These are phyloP conservation scores for Nitzschia sp. DNA, from an alignment of 108 stramenopile genomes.

Conservation along the genomic window DNA sequence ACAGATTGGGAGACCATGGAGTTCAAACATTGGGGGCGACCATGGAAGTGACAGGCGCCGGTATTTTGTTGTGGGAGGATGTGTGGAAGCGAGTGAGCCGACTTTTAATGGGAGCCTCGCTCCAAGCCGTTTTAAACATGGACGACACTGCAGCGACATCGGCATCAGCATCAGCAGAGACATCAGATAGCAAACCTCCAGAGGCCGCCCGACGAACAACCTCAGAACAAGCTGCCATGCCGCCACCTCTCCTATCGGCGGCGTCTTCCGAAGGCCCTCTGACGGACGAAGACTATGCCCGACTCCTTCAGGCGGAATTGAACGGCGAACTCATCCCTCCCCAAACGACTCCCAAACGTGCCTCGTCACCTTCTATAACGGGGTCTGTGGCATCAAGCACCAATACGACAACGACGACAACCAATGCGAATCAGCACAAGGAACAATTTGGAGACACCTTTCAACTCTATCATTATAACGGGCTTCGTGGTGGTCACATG, in stretches of 20 bases:
- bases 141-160: conserved; percentile 11
- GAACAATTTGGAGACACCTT: conserved; percentile 48
- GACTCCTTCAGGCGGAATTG: conserved; percentile 59
- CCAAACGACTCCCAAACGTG: conserved; percentile 1
- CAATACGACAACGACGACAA: conserved; percentile 7
- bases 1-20: conserved; percentile 45
- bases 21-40: conserved; percentile 57
- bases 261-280: conserved; percentile 55
- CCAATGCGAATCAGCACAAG: neutral
- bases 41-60: conserved; percentile 68
- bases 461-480: conserved; percentile 79
- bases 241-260: neutral
- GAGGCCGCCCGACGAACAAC: no score
- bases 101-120: conserved; percentile 61
- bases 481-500: conserved; percentile 67
- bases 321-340: conserved; percentile 33
- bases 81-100: conserved; percentile 68
- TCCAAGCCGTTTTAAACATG: conserved; percentile 53
- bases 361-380: neutral
- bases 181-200: neutral
- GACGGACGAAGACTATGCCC: conserved; percentile 64
- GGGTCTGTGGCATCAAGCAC: no score
- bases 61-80: conserved; percentile 84
- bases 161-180: neutral
- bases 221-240: neutral